Evolutionary conservation across 2,329 filamentous ascomycete genomes (phyloP), one percentile per base, ranked within the genome.

Genomic region (Curvularia spicifera): DNA sequence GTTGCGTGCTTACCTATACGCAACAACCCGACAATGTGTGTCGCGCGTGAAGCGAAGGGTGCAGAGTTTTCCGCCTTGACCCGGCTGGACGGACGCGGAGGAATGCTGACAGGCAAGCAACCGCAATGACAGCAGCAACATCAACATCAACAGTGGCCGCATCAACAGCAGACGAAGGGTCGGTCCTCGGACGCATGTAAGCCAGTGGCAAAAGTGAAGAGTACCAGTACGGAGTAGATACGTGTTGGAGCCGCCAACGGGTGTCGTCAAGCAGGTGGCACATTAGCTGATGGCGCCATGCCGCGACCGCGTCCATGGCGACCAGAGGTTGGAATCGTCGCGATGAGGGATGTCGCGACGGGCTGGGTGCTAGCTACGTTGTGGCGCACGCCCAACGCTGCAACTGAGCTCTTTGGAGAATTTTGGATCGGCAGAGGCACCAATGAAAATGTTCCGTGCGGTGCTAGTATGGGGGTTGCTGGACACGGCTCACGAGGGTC

Each of bases 1-100:
- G 44, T 56, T 28, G 26, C 6, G 26, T 28, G 26, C 26, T 28
- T 28, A 55, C 53, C 62, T 45, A 49, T 54, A 37, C 56, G 52
- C 61, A 60, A 52, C 60, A 59, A 64, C 51, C 64, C 65, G 63
- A 60, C 60, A 57, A 54, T 55, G 56, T 64, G 63, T 65, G 57
- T 60, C 55, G 61, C 60, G 64, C 53, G 60, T 64, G 61, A 64
- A 63, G 59, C 58, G 51, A 65, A 55, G 59, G 56, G 56, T 54
- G 49, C 49, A 65, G 57, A 65, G 53, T 60, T 65, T 65, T 68
- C 51, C 51, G 56, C 53, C 46, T 57, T 47, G 60, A 64, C 67
- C 70, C 71, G 64, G 53, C 57, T 50, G 52, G 44, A 50, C 59
- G 71, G 72, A n/a, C 44, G 65, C 48, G 62, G 65, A 70, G 59